Evolutionary conservation across 352 stramenopile genomes (phyloP).

Genomic region (Thalassiosira exigua): DNA sequence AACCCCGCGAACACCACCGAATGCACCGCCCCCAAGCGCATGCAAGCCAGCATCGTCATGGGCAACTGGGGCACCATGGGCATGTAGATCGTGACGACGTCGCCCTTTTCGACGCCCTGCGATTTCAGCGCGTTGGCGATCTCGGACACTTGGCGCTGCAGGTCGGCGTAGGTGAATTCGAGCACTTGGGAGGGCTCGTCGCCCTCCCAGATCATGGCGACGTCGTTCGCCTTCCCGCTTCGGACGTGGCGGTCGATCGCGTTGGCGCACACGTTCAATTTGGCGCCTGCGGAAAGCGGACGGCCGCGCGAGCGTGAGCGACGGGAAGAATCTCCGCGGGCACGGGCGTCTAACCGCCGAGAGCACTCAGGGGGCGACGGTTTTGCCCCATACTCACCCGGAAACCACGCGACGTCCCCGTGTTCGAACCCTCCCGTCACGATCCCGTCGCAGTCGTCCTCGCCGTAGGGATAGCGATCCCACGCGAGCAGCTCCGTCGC

Average conservation of each 20-base stretch:
- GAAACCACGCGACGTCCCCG: constrained; percentile 93
- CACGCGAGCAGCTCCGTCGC: constrained; percentile 91
- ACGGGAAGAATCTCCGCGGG: too few species aligned
- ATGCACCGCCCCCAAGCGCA: constrained; percentile 95
- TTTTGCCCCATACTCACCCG: too few species aligned
- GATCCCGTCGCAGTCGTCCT: constrained; percentile 36
- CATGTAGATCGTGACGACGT: constrained; percentile 98
- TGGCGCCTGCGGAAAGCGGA: constrained; percentile 88
- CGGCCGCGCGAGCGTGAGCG: too few species aligned
- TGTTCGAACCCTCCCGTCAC: constrained; percentile 86
- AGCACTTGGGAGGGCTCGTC: constrained; percentile 92
- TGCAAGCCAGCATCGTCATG: constrained; percentile 97
- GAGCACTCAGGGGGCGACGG: too few species aligned
- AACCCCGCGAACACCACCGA: constrained; percentile 96
- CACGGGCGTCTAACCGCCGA: too few species aligned
- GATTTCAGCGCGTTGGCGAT: constrained; percentile 95
- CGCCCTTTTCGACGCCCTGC: constrained; percentile 88
- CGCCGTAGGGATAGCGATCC: constrained; percentile 59
- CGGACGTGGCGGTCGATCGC: constrained; percentile 92
- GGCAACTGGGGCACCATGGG: constrained; percentile 97
- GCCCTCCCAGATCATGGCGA: constrained; percentile 95
- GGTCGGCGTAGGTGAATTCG: constrained; percentile 90
- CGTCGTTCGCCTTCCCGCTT: constrained; percentile 82
- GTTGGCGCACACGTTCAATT: constrained; percentile 93
- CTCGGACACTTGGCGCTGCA: constrained; percentile 90